phyloP scores from a whole-genome alignment of 2,329 filamentous ascomycete genomes.

The Fusarium cicatricum region DNA sequence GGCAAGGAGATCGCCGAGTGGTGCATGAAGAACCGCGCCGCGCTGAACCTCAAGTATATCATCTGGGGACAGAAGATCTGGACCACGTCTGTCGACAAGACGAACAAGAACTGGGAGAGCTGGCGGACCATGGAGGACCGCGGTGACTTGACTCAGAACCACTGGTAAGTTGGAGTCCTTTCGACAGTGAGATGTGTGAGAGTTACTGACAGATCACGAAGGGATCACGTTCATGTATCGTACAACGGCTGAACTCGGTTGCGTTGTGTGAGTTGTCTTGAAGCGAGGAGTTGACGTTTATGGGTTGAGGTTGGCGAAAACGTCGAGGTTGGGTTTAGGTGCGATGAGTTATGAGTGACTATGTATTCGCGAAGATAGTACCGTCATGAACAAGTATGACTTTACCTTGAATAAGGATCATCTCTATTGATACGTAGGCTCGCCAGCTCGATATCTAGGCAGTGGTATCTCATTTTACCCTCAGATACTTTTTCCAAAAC shows the following conservation, averaged over 20 bases:
- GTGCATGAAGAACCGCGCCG: slow-evolving; percentile 54
- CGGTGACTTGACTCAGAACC: slow-evolving; percentile 52
- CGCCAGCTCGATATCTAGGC: not conserved
- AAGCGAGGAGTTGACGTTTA: not conserved
- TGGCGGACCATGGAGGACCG: slow-evolving; percentile 56
- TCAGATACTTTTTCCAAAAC: slow-evolving; percentile 10
- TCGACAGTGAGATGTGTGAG: not conserved
- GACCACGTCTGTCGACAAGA: slow-evolving; percentile 47
- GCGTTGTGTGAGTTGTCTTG: not conserved
- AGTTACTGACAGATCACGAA: slow-evolving; percentile 4
- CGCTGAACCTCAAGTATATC: slow-evolving; percentile 56
- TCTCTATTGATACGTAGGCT: not conserved
- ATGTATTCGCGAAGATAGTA: not conserved
- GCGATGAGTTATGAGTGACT: not conserved
- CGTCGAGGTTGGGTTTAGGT: not conserved
- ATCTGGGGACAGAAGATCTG: slow-evolving; percentile 61
- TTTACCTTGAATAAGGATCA: not conserved
- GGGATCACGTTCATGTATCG: slow-evolving; percentile 43
- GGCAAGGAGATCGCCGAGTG: slow-evolving; percentile 57
- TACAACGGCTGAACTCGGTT: slow-evolving; percentile 29
- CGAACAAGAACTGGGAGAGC: slow-evolving; percentile 49
- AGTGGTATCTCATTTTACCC: slow-evolving; percentile 22
- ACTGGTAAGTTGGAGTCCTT: slow-evolving; percentile 47
- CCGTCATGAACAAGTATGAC: not conserved
- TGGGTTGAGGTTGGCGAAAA: not conserved